Percentiles rank a stretch among this genome's conserved stretches.
Conservation (phyloP, 768 basidiomycete genomes). For the Leccinum ochraceum region DNA sequence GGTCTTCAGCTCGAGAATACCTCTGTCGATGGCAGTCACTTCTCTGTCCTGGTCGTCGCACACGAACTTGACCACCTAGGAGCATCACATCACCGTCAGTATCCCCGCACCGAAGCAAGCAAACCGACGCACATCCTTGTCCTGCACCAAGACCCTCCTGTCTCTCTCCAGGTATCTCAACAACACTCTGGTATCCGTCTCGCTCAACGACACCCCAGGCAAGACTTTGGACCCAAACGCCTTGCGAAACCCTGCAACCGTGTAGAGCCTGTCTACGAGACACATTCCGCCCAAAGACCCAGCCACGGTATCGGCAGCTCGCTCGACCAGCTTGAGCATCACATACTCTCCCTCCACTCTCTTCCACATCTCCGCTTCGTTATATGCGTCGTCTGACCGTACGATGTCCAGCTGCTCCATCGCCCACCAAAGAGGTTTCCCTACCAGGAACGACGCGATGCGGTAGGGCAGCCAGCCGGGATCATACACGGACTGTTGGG, state of each 20-base stretch:
- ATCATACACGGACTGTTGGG: conserved; percentile 64
- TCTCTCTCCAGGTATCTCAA: conserved; percentile 83
- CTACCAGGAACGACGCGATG: conserved; percentile 69
- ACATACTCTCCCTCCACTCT: conserved; percentile 74
- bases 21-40: conserved; percentile 78
- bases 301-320: conserved; percentile 59
- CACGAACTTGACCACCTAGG: conserved; percentile 82
- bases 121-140: conserved; percentile 58
- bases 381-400: conserved; percentile 55
- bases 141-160: conserved; percentile 56
- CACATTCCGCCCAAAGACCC: conserved; percentile 43
- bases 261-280: conserved; percentile 64
- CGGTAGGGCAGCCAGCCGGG: conserved; percentile 69
- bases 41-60: conserved; percentile 35
- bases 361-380: conserved; percentile 51
- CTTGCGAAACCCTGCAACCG: conserved; percentile 55
- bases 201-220: conserved; percentile 49
- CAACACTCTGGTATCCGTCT: conserved; percentile 66
- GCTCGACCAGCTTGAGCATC: conserved; percentile 60
- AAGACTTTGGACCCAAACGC: conserved; percentile 51
- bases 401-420: conserved; percentile 77
- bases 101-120: neutral
- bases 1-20: conserved; percentile 77
- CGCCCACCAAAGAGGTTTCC: conserved; percentile 85
- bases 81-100: conserved; percentile 3